A percentile compares a stretch with the other conserved stretches of the same genome.
phyloP scores from a whole-genome alignment of 2,329 filamentous ascomycete genomes.

The Ophiosphaerella herpotricha region DNA sequence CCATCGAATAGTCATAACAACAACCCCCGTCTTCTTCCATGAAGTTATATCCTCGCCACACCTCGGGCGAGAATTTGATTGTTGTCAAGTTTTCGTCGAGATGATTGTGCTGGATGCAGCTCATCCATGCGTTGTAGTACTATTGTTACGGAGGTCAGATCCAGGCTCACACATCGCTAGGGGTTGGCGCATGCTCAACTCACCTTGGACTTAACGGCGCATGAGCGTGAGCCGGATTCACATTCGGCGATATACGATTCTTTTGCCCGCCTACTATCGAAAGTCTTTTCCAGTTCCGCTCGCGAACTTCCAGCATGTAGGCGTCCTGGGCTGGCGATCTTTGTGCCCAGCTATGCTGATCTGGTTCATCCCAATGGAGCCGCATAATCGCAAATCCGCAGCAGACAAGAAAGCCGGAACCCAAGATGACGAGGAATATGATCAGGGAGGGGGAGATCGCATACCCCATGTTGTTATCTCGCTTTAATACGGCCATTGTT shows the following conservation, averaged over 20 bases:
- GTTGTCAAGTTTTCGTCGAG: neutral
- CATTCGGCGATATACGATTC: slow-evolving; percentile 4
- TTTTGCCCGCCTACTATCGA: slow-evolving; percentile 5
- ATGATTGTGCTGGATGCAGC: neutral
- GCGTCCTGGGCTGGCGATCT: slow-evolving; percentile 32
- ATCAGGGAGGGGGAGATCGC: slow-evolving; percentile 29
- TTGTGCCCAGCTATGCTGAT: slow-evolving; percentile 5
- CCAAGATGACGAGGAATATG: slow-evolving; percentile 38
- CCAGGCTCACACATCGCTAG: neutral
- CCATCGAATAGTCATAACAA: no score
- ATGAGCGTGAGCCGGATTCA: slow-evolving; percentile 15
- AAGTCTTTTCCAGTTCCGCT: slow-evolving; percentile 26
- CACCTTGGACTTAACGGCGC: slow-evolving; percentile 20
- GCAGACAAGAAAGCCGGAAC: slow-evolving; percentile 23
- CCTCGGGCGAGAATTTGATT: neutral
- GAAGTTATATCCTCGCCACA: neutral
- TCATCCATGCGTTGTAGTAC: slow-evolving; percentile 19
- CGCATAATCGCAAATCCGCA: slow-evolving; percentile 28
- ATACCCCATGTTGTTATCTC: slow-evolving; percentile 33
- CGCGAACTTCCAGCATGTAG: slow-evolving; percentile 41
- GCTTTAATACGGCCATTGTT: slow-evolving; percentile 21
- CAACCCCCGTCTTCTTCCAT: neutral
- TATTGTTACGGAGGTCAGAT: slow-evolving; percentile 7
- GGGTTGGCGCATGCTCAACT: neutral
- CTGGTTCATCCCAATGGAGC: slow-evolving; percentile 17